Evolutionary conservation across 176 grass and related monocot genomes (phyloP), one percentile per base, ranked within the genome.

Genomic region (Cocos nucifera): DNA sequence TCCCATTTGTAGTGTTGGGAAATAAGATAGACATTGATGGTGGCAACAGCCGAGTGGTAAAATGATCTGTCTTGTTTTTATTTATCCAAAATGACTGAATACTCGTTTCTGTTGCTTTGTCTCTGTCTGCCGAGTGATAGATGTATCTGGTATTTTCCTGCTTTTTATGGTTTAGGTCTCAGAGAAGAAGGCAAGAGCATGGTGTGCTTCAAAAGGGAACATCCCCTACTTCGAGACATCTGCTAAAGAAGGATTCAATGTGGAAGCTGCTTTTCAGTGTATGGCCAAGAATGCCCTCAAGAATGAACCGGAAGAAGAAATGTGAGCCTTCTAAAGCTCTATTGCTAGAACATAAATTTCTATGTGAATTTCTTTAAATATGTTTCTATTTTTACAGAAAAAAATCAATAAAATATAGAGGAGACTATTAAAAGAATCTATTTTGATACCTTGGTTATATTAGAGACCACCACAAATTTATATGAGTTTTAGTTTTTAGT

Each of bases 141-240:
- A 80, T 83, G 17, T 3, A 20, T 52, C 69, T 23, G 15, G 64
- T 35, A n/a, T 70, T 74, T 61, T 24, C 8, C 48, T 6, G 70
- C 32, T 22, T 60, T 22, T 23, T 6, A 64, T 56, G 22, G 1
- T 85, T 62, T 32, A 96, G 93, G 87, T 97, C 15, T 97, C 93
- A 6, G 93, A 92, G 73, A 97, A 97, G 69, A 97, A 97, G 76
- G 87, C 81, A 55, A 92, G 77, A 73, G 76, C 88, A 70, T 98
- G 87, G 87, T 98, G 87, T 17, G 73, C 93, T 64, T 92, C 93
- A 0, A 98, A 98, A 72, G 87, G 93, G 21, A 89, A 88, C 62
- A 91, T 98, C 44, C 87, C 93, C 4, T 98, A 92, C 76, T 92
- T 98, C 48, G 93, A 92, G 67, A 98, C 93, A 48, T 98, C 87